Percentiles rank a stretch among this genome's conserved stretches.
These are phyloP conservation scores for Trypanosoma lewisi DNA, from an alignment of 208 protist species.

Conservation along the genomic window DNA sequence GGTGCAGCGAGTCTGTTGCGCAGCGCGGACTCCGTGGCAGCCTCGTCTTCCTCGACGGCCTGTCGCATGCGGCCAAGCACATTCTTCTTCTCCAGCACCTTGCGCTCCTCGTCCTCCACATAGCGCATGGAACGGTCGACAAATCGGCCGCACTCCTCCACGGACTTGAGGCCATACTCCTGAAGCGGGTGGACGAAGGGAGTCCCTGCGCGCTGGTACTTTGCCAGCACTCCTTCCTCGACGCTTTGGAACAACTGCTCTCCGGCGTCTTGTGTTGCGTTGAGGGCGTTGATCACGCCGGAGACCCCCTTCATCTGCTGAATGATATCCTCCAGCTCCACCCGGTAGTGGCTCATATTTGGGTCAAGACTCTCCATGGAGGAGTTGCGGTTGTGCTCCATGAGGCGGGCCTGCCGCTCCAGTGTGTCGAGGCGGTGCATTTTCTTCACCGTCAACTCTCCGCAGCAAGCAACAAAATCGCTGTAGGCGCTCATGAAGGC, in stretches of 20 bases:
- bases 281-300: slow-evolving; percentile 77
- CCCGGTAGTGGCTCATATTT: slow-evolving; percentile 67
- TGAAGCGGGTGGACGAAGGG: slow-evolving; percentile 78
- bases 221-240: slow-evolving; percentile 47
- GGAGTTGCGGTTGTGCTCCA: slow-evolving; percentile 75
- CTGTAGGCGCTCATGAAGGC: slow-evolving; percentile 65
- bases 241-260: slow-evolving; percentile 81
- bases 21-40: slow-evolving; percentile 47
- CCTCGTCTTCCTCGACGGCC: slow-evolving; percentile 59
- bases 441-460: slow-evolving; percentile 84
- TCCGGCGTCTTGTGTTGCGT: slow-evolving; percentile 76
- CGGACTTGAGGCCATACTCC: slow-evolving; percentile 65
- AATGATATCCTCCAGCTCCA: slow-evolving; percentile 62
- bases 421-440: slow-evolving; percentile 82
- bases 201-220: slow-evolving; percentile 37
- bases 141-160: slow-evolving; percentile 66
- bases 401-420: slow-evolving; percentile 76
- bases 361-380: slow-evolving; percentile 87
- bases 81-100: slow-evolving; percentile 55
- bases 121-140: slow-evolving; percentile 75
- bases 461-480: slow-evolving; percentile 62
- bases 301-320: slow-evolving; percentile 72
- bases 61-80: slow-evolving; percentile 60
- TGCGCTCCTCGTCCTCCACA: slow-evolving; percentile 77
- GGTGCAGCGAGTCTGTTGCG: slow-evolving; percentile 4